Evolutionary conservation across 2,329 filamentous ascomycete species (phyloP).

Genomic region (Harringtonia aguacate): DNA sequence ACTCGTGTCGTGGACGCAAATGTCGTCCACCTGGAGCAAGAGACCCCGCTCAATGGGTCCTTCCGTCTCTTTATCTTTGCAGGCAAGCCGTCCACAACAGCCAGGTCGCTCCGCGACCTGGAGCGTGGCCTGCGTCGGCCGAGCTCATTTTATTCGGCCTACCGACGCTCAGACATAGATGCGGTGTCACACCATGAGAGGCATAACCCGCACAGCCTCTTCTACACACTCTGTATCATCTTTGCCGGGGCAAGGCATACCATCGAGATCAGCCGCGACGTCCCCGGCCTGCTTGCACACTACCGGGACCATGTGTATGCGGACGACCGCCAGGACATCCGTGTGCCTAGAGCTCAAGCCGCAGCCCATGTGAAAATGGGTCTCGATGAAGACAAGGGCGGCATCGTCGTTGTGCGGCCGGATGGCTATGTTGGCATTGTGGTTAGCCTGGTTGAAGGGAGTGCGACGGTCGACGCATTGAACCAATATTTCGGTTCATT

Average conservation of each 20-base stretch:
- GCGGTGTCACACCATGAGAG: slow-evolving; percentile 64
- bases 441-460: slow-evolving; percentile 62
- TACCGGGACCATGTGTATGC: slow-evolving; percentile 80
- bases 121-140: slow-evolving; percentile 52
- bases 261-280: slow-evolving; percentile 62
- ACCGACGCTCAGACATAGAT: slow-evolving; percentile 49
- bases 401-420: slow-evolving; percentile 72
- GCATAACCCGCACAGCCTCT: slow-evolving; percentile 73
- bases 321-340: slow-evolving; percentile 67
- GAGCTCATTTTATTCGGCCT: slow-evolving; percentile 61
- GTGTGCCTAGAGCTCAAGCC: slow-evolving; percentile 58
- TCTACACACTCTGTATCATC: slow-evolving; percentile 71
- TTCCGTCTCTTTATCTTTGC: slow-evolving; percentile 82
- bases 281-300: slow-evolving; percentile 59
- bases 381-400: slow-evolving; percentile 59
- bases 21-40: slow-evolving; percentile 81
- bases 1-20: slow-evolving; percentile 84
- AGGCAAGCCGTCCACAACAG: slow-evolving; percentile 51
- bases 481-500: slow-evolving; percentile 75
- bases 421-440: slow-evolving; percentile 81
- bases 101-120: slow-evolving; percentile 59
- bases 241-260: slow-evolving; percentile 56
- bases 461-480: slow-evolving; percentile 65
- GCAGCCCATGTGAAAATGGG: slow-evolving; percentile 84
- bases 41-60: slow-evolving; percentile 77